Evolutionary conservation across 495 filamentous ascomycete genomes (phyloP), one percentile per base, ranked within the genome.

Genomic region (Amniculicola lignicola): DNA sequence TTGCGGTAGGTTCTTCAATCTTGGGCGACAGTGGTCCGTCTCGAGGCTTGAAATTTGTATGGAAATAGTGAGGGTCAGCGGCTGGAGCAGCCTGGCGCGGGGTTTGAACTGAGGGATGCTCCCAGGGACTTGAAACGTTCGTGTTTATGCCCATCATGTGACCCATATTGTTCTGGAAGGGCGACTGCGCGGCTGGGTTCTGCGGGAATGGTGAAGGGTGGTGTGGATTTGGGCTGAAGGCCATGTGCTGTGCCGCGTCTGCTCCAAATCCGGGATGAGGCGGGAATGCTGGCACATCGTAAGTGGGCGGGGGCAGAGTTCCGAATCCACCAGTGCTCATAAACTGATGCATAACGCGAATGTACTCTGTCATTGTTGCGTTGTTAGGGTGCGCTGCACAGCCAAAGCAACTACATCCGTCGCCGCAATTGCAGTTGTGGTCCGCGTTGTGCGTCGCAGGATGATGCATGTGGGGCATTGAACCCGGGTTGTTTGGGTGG

Each of bases 331-430:
- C 49, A 11, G 40, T 41, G 23, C 42, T 64, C 53, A 61, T 60
- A 42, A 36, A 64, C 14, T 59, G 47, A 35, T 51, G 47, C 49
- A 62, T 57, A 5, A 55, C n/a, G 0, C 46, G 47, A 23, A 69
- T 51, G 35, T 67, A 69, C 23, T 63, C 40, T 4, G 49, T 61
- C 44, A 62, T 69, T 10, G 67, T 65, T 2, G 51, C 51, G 33
- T 69, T 69, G 31, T 59, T 47, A 5, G 67, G 67, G 39, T 69
- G 67, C 7, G 59, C 56, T 4, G 61, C 59, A 43, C 67, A 69
- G 6, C 61, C 67, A 35, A 69, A 57, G 40, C 67, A 69, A 11
- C 29, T 54, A 37, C 67, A 69, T 10, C 16, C 25, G 23, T 67
- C 62, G 2, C 67, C 67, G 42, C 67, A 69, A 33, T 61, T 48